phyloP scores from a whole-genome alignment of 352 stramenopile genomes.

The Globisporangium splendens region DNA sequence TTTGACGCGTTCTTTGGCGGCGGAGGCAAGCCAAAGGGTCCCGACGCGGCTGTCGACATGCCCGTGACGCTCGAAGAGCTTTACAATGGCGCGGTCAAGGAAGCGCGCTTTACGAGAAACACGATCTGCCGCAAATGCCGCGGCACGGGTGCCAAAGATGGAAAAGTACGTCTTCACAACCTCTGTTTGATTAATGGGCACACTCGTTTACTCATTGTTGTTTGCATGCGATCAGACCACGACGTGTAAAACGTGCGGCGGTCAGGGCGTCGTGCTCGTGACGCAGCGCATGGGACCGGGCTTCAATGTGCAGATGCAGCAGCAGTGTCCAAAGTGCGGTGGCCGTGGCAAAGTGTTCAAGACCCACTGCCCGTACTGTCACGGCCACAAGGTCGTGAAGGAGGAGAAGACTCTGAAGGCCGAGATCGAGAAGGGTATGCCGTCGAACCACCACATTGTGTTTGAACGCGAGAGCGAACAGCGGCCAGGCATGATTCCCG shows the following conservation, averaged over 20 bases:
- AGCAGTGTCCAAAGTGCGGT: slow-evolving; percentile 76
- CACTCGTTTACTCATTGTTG: not conserved
- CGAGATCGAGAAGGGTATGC: slow-evolving; percentile 80
- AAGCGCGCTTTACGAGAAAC: slow-evolving; percentile 63
- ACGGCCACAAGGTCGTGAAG: slow-evolving; percentile 78
- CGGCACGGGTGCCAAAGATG: slow-evolving; percentile 77
- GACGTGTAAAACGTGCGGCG: slow-evolving; percentile 69
- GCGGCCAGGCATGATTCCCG: slow-evolving; percentile 81
- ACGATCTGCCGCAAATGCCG: slow-evolving; percentile 85
- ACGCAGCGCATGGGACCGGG: slow-evolving; percentile 79
- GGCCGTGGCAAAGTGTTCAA: slow-evolving; percentile 94
- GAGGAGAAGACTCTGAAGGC: slow-evolving; percentile 80
- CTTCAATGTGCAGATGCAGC: slow-evolving; percentile 90
- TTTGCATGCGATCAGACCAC: slow-evolving; percentile 30
- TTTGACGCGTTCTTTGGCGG: slow-evolving; percentile 81
- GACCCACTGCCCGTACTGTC: slow-evolving; percentile 89
- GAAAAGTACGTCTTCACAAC: slow-evolving; percentile 35
- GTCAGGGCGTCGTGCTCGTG: slow-evolving; percentile 70
- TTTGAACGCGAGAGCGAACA: slow-evolving; percentile 87
- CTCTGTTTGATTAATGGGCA: too few relatives aligned
- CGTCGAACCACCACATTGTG: slow-evolving; percentile 79
- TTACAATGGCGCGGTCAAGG: slow-evolving; percentile 80
- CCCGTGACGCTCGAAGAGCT: slow-evolving; percentile 81
- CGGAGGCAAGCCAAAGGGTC: slow-evolving; percentile 61
- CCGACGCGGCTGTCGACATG: slow-evolving; percentile 73